Conservation (phyloP, 2,329 filamentous ascomycete genomes). For the Seiridium cupressi region DNA sequence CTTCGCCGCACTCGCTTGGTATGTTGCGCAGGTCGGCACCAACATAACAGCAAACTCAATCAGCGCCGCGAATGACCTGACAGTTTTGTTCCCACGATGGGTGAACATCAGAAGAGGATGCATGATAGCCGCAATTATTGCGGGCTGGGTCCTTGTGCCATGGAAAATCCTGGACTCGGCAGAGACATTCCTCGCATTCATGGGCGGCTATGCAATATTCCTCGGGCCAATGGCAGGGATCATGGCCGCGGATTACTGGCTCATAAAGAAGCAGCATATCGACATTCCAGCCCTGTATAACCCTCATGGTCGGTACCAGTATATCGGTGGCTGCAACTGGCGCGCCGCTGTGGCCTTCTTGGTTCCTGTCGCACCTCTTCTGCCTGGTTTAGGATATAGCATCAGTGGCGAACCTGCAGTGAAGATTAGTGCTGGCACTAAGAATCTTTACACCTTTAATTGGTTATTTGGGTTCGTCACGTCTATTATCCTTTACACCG, state of each 20-base stretch:
- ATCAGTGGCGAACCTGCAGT: slow-evolving; percentile 30
- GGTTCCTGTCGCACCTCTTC: slow-evolving; percentile 52
- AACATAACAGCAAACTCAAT: slow-evolving; percentile 58
- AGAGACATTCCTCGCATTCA: slow-evolving; percentile 59
- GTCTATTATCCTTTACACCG: slow-evolving; percentile 55
- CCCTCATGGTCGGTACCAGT: slow-evolving; percentile 42
- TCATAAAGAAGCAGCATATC: slow-evolving; percentile 51
- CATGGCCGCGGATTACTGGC: slow-evolving; percentile 59
- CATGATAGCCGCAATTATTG: slow-evolving; percentile 50
- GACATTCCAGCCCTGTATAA: slow-evolving; percentile 37
- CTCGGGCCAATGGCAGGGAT: slow-evolving; percentile 62
- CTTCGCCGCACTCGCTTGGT: slow-evolving; percentile 50
- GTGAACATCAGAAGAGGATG: slow-evolving; percentile 57
- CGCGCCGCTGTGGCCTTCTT: slow-evolving; percentile 56
- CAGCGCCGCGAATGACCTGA: slow-evolving; percentile 54
- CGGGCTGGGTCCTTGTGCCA: slow-evolving; percentile 58
- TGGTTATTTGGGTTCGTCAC: slow-evolving; percentile 62
- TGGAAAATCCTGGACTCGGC: slow-evolving; percentile 66
- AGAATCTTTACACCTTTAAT: slow-evolving; percentile 62
- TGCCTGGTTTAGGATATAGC: slow-evolving; percentile 50
- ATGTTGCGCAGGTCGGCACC: slow-evolving; percentile 52
- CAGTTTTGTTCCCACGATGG: slow-evolving; percentile 49
- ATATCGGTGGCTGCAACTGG: slow-evolving; percentile 53
- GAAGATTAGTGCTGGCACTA: slow-evolving; percentile 39
- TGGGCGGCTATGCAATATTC: slow-evolving; percentile 60